Percentiles rank a stretch among this genome's conserved stretches.
phyloP scores from a whole-genome alignment of 306 rosid genomes.

The Betula pendula region DNA sequence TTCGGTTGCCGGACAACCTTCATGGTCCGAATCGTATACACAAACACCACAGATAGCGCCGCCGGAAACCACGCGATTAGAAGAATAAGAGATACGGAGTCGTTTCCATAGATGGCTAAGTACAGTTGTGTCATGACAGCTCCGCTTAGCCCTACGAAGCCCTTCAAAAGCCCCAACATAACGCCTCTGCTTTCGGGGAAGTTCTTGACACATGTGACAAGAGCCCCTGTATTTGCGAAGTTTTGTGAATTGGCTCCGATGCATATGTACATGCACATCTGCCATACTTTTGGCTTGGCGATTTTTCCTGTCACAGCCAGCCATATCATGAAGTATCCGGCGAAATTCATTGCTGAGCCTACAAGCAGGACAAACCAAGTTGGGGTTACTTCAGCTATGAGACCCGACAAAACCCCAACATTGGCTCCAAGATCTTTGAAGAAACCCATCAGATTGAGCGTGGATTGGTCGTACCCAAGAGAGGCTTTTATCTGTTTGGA shows the following conservation, averaged over 20 bases:
- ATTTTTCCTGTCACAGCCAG: conserved; percentile 41
- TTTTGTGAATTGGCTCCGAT: conserved; percentile 53
- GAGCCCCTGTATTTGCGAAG: conserved; percentile 50
- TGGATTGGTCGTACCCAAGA: conserved; percentile 49
- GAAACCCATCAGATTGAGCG: conserved; percentile 44
- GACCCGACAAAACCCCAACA: conserved; percentile 46
- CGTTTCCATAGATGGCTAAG: conserved; percentile 45
- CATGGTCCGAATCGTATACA: conserved; percentile 36
- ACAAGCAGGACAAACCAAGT: conserved; percentile 51
- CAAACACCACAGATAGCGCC: conserved; percentile 42
- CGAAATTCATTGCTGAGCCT: conserved; percentile 49
- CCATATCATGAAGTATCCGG: conserved; percentile 57
- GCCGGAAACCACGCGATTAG: conserved; percentile 57
- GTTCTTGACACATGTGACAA: conserved; percentile 47
- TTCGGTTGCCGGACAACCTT: conserved; percentile 26
- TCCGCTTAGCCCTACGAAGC: conserved; percentile 56
- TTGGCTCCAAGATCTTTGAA: conserved; percentile 56
- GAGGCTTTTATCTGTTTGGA: conserved; percentile 44
- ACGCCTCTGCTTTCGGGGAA: conserved; percentile 58
- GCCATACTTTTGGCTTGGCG: conserved; percentile 49
- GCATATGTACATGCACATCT: conserved; percentile 53
- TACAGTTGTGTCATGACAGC: conserved; percentile 52
- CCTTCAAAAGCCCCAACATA: conserved; percentile 52
- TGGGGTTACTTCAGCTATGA: conserved; percentile 50
- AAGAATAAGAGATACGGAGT: conserved; percentile 45